Base-by-base conservation (phyloP, 139 green algal species). In the Coelastrella sp. region DNA sequence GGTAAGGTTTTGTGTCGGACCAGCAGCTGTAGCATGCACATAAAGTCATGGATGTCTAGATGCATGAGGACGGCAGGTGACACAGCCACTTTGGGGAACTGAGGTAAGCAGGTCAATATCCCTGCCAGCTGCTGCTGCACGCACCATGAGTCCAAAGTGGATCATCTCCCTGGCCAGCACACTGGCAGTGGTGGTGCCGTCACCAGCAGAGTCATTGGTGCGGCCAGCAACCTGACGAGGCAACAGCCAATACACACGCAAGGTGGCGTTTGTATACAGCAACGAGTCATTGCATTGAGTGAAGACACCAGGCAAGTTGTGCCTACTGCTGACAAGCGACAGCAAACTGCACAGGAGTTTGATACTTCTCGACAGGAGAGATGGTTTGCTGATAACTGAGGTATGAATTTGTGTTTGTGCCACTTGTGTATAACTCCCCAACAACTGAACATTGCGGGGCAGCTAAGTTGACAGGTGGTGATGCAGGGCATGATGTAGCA, bases 121-220 rank as follows among this genome's bases (percentile, higher is more conserved):
- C 7, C 24, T 60, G 81, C 11, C 60, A 60, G 60, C 60, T 61
- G 81, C 60, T 75, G 61, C 82, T 84, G 78, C 27, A 49, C 85
- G 0, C 86, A 95, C 95, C 92, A 97, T 95, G 80, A 99, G 94
- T 57, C 97, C 97, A 86, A 93, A 97, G 93, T 97, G 95, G 93
- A 99, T 99, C 93, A 99, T 97, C 92, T 99, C 98, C 25, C 98
- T 94, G 4, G 98, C 98, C 81, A 99, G 93, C 74, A 99, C 95
- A 14, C 95, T 97, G n/a, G 98, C 98, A 82, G 98, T 99, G 87
- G 98, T 99, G 90, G 98, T 99, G 92, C 98, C 98, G 82, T 99
- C 98, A 49, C 98, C 98, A 56, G 98, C 98, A 60, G 96, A 94
- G 92, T 99, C 98, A 92, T 99, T 99, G 87, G 98, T 99, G 83